These are phyloP conservation scores for Metschnikowia cubensis DNA, from an alignment of 805 yeast genomes.

Conservation along the genomic window DNA sequence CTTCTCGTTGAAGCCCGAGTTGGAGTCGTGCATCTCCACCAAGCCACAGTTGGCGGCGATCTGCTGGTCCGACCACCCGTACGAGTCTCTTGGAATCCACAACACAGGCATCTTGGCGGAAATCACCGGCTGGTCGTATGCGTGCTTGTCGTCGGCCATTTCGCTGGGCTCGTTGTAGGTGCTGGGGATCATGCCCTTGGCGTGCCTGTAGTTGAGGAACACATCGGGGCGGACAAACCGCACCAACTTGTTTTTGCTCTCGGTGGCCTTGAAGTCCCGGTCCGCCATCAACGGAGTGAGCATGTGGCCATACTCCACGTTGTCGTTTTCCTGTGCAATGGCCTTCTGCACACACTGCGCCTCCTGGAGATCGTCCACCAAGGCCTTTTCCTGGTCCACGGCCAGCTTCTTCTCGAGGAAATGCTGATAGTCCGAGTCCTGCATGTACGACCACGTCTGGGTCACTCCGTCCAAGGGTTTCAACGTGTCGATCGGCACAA, in stretches of 20 bases:
- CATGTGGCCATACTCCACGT: slow-evolving; percentile 12
- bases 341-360: slow-evolving; percentile 17
- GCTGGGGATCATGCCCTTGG: slow-evolving; percentile 33
- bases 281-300: slow-evolving; percentile 68
- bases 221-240: slow-evolving; percentile 58
- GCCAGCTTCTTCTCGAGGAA: slow-evolving; percentile 23
- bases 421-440: slow-evolving; percentile 32
- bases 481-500: slow-evolving; percentile 71
- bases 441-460: slow-evolving; percentile 53
- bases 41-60: slow-evolving; percentile 52
- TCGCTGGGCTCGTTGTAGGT: slow-evolving; percentile 35
- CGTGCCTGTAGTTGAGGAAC: slow-evolving; percentile 44
- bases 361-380: slow-evolving; percentile 19
- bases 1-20: slow-evolving; percentile 48
- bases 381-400: slow-evolving; percentile 7
- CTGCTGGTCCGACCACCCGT: slow-evolving; percentile 68
- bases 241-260: slow-evolving; percentile 41
- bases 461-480: slow-evolving; percentile 68
- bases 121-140: slow-evolving; percentile 76
- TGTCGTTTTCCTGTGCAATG: slow-evolving; percentile 15
- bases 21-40: slow-evolving; percentile 63
- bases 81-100: slow-evolving; percentile 90
- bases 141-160: slow-evolving; percentile 49
- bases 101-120: slow-evolving; percentile 65
- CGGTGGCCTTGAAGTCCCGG: slow-evolving; percentile 44